Evolutionary conservation across 306 rosid genomes (phyloP).

Genomic region (Lithocarpus polystachyus): DNA sequence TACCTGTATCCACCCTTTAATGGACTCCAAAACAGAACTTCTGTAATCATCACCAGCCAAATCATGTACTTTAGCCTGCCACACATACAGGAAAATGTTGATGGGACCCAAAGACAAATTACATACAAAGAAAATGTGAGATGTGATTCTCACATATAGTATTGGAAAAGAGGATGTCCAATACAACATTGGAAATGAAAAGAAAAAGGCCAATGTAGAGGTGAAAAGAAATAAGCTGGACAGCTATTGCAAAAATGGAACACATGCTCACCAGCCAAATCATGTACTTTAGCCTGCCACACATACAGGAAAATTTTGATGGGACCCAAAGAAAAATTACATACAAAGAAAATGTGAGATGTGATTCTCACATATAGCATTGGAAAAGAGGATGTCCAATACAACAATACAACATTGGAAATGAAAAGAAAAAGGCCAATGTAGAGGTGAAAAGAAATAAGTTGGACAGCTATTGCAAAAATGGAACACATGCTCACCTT

Average conservation of each 20-base stretch:
- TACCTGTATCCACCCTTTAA: conserved; percentile 94
- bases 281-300: conserved; percentile 78
- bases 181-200: conserved; percentile 1
- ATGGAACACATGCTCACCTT: conserved; percentile 48
- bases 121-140: not conserved
- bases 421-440: not conserved
- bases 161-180: not conserved
- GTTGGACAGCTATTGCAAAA: not conserved
- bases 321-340: conserved; percentile 16
- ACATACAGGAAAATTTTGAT: conserved; percentile 15
- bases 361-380: not conserved
- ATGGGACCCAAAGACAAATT: conserved; percentile 17
- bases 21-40: conserved; percentile 80
- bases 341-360: not conserved
- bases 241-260: not conserved
- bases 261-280: conserved; percentile 60
- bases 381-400: not conserved
- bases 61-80: conserved; percentile 79
- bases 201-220: not conserved
- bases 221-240: conserved; percentile 12
- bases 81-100: conserved; percentile 18
- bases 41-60: conserved; percentile 92
- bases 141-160: not conserved
- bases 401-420: conserved; percentile 4
- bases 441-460: conserved; percentile 7